Evolutionary conservation across 306 rosid species (phyloP), one percentile per base, ranked within the genome.

Genomic region (Benincasa hispida): DNA sequence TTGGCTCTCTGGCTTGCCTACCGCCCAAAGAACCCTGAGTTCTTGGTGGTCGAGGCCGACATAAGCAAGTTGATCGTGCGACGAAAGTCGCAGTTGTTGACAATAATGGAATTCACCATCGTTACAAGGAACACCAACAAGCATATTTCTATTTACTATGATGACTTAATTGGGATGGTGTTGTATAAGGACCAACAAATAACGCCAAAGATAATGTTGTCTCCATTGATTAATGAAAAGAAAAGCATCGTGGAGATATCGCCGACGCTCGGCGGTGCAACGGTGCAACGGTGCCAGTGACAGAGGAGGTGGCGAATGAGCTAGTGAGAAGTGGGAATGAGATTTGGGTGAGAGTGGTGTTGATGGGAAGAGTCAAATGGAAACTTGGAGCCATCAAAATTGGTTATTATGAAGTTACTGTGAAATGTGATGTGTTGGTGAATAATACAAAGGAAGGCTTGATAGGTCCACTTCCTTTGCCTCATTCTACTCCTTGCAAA

Each of bases 331-430:
- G 51, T 45, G 59, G 48, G 51, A 45, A 5, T 35, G 97, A 96
- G 15, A 88, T 86, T 63, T 87, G 67, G 21, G 24, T 93, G 75
- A 89, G 85, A 62, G 37, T 91, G 47, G 87, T 80, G 42, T 9
- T 93, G 17, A 45, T 60, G 85, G 98, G 98, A 34, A 85, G 93
- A 85, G 48, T 93, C 28, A 83, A 87, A 76, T 93, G 98, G 98
- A 89, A 84, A 67, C 59, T 86, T 0, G 91, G 87, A 17, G 87
- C 80, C 11, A 77, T 93, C 22, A 85, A 50, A 39, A 89, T 90
- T 0, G 79, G 78, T 27, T 97, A 89, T 72, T 86, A 91, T 35
- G 82, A 84, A 3, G 3, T 89, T 51, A 81, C 81, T 74, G 93
- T 84, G 0, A 89, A 82, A 76, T 93, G 98, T 76, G 93, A 89